Conservation (phyloP, 2,329 filamentous ascomycete species). For the Aspergillus glaucus region DNA sequence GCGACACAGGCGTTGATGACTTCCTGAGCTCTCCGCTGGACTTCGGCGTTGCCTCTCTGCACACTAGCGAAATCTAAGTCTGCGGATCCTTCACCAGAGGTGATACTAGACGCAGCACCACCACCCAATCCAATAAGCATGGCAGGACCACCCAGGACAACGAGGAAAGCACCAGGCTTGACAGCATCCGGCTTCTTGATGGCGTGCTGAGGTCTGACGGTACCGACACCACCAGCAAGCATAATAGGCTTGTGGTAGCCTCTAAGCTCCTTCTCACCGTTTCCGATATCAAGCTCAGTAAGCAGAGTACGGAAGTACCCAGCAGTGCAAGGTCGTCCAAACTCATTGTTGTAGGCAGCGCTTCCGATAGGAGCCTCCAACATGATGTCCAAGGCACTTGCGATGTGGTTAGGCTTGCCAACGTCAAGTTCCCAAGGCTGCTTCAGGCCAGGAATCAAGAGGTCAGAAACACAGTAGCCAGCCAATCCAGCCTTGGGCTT, state of each 20-base stretch:
- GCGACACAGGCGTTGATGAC: conserved; percentile 92
- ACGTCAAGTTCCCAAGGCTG: conserved; percentile 89
- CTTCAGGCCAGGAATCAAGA: conserved; percentile 75
- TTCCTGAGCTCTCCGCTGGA: conserved; percentile 92
- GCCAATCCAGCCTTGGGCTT: conserved; percentile 85
- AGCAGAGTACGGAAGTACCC: conserved; percentile 91
- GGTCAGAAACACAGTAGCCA: conserved; percentile 92
- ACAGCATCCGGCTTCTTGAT: conserved; percentile 77
- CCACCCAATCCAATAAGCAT: conserved; percentile 97
- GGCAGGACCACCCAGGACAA: conserved; percentile 89
- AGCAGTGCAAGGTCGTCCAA: conserved; percentile 79
- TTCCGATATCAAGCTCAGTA: conserved; percentile 57
- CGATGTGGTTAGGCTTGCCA: conserved; percentile 84
- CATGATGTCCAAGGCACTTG: conserved; percentile 95
- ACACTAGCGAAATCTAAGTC: conserved; percentile 97
- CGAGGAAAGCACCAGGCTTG: conserved; percentile 77
- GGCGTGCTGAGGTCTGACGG: conserved; percentile 82
- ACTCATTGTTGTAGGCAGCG: conserved; percentile 96
- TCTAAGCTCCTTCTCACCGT: conserved; percentile 63
- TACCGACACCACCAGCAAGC: conserved; percentile 93
- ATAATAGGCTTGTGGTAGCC: conserved; percentile 99
- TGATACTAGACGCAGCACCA: conserved; percentile 86
- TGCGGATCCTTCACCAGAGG: conserved; percentile 79
- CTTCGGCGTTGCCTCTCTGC: conserved; percentile 93
- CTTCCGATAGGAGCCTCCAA: conserved; percentile 92